These are phyloP conservation scores for Aspergillus texensis DNA, from an alignment of 2,329 filamentous ascomycete genomes.

Conservation along the genomic window DNA sequence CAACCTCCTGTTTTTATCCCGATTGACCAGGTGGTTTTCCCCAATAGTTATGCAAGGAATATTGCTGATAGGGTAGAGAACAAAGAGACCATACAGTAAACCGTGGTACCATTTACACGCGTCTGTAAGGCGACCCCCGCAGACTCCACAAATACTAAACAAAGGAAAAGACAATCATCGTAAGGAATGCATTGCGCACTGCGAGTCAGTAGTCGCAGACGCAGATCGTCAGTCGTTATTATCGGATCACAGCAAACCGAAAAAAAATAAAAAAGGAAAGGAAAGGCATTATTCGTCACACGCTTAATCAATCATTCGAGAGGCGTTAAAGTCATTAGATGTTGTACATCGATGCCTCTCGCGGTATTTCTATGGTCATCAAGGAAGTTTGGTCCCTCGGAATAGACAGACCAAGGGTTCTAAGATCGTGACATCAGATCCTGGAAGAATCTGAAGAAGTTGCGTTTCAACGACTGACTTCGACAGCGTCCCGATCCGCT, in stretches of 20 bases:
- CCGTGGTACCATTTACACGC: slow-evolving; percentile 17
- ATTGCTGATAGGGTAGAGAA: slow-evolving; percentile 7
- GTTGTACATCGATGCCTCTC: slow-evolving; percentile 28
- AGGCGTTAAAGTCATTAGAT: slow-evolving; percentile 22
- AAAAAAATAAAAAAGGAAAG: slow-evolving; percentile 14
- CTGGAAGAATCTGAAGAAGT: slow-evolving; percentile 48
- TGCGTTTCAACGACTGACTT: slow-evolving; percentile 44
- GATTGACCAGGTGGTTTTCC: slow-evolving; percentile 3
- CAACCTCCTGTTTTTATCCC: slow-evolving; percentile 6
- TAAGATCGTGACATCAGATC: slow-evolving; percentile 42
- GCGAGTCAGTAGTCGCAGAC: slow-evolving; percentile 40
- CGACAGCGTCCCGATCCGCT: slow-evolving; percentile 47
- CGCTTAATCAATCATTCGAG: slow-evolving; percentile 23
- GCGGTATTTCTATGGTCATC: slow-evolving; percentile 32
- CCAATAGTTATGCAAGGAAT: slow-evolving; percentile 16
- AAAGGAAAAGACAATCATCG: slow-evolving; percentile 23
- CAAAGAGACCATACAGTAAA: slow-evolving; percentile 13
- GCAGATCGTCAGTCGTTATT: slow-evolving; percentile 32
- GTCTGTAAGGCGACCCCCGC: slow-evolving; percentile 9
- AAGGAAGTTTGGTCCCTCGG: neutral
- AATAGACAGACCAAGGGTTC: slow-evolving; percentile 2
- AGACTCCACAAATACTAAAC: slow-evolving; percentile 17
- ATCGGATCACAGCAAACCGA: slow-evolving; percentile 18
- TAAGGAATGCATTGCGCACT: slow-evolving; percentile 32
- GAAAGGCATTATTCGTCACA: slow-evolving; percentile 38